Percentiles rank a stretch among this genome's conserved stretches.
These are phyloP conservation scores for Solanum bukasovii DNA, from an alignment of 257 asterid species.

Conservation along the genomic window DNA sequence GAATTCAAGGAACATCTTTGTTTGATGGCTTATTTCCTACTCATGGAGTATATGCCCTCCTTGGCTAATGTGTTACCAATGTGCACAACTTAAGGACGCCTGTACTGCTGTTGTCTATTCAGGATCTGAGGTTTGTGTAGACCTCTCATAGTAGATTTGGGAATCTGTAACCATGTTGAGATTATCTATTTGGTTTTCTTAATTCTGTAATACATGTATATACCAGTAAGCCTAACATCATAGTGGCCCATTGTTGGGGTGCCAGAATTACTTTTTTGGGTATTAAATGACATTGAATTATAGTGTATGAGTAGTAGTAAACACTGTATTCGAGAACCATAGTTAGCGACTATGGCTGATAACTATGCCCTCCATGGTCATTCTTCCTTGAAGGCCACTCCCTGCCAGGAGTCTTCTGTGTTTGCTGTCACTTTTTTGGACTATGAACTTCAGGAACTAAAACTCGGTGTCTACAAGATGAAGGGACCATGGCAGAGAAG, in stretches of 20 bases:
- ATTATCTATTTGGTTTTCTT: background rate
- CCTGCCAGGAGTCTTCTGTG: background rate
- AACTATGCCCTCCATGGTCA: background rate
- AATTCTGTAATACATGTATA: conserved; percentile 1
- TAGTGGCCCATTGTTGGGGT: conserved; percentile 4
- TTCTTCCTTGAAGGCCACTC: background rate
- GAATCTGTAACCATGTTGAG: background rate
- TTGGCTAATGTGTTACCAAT: background rate
- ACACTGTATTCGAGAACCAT: background rate
- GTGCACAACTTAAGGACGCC: background rate
- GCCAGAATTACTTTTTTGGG: conserved; percentile 3
- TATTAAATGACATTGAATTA: conserved; percentile 1
- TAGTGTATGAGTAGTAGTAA: conserved; percentile 2
- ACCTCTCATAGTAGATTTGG: background rate
- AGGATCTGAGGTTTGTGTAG: background rate
- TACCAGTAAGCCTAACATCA: background rate
- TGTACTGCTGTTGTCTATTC: conserved; percentile 4
- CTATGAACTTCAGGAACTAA: background rate
- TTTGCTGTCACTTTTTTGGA: background rate
- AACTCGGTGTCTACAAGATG: background rate
- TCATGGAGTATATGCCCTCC: background rate
- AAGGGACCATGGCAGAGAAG: background rate
- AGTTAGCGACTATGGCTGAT: background rate
- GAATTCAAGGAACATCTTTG: background rate
- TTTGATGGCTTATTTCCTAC: background rate